phyloP scores from a whole-genome alignment of 2,329 filamentous ascomycete species.

The Incumbomyces lentus region DNA sequence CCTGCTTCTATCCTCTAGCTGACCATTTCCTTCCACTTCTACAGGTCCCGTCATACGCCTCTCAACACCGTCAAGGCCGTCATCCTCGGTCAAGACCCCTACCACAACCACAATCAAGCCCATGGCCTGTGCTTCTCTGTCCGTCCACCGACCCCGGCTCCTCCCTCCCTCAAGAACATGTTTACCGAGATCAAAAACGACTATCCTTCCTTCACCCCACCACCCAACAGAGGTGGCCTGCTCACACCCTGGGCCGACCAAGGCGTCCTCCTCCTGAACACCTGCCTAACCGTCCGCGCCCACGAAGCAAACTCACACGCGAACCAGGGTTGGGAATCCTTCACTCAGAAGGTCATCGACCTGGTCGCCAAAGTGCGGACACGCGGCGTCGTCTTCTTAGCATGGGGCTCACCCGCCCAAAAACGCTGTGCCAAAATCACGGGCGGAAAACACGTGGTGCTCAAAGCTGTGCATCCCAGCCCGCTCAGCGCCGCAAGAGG shows the following conservation, averaged over 20 bases:
- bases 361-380: conserved; percentile 66
- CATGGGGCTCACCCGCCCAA: conserved; percentile 80
- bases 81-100: conserved; percentile 91
- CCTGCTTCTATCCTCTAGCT: not conserved
- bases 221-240: conserved; percentile 67
- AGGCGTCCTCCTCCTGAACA: conserved; percentile 87
- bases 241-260: conserved; percentile 89
- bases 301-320: conserved; percentile 80
- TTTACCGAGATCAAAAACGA: conserved; percentile 80
- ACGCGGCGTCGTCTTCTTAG: conserved; percentile 82
- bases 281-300: conserved; percentile 83
- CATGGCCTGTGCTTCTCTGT: conserved; percentile 96
- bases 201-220: conserved; percentile 68
- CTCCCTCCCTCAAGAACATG: conserved; percentile 87
- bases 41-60: conserved; percentile 85
- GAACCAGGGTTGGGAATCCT: conserved; percentile 80
- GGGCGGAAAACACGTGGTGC: conserved; percentile 60
- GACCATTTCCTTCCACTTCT: too few species aligned
- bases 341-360: conserved; percentile 88
- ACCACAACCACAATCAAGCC: conserved; percentile 91
- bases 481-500: conserved; percentile 76
- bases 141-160: conserved; percentile 74
- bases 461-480: conserved; percentile 83
- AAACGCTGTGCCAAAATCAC: conserved; percentile 63
- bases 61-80: conserved; percentile 82